Base-by-base conservation (phyloP, 345 rosid species). In the Salix arbutifolia region DNA sequence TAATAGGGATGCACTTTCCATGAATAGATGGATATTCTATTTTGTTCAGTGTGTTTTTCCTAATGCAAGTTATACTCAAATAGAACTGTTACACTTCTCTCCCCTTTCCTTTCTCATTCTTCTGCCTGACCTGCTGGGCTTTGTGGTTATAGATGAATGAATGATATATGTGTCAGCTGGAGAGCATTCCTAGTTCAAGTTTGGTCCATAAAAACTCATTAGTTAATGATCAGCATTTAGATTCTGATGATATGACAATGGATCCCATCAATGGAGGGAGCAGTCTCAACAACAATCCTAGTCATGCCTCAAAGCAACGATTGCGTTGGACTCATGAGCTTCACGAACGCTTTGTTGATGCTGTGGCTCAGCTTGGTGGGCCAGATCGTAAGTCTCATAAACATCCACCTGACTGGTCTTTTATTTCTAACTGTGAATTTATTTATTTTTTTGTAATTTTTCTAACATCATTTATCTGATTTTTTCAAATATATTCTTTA, bases 361-460 rank as follows among this genome's bases (percentile, higher is more conserved):
- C 98, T n/a, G 99, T 96, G 17, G 94, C 98, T 65, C 99, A 96
- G 85, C 98, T 96, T 77, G 99, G 99, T 67, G 99, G 99, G 79
- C 98, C 98, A 70, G 99, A 96, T 84, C 84, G 98, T 96, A 83
- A 90, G 98, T 96, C 74, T 74, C 71, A 62, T 74, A 48, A 50
- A 50, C 61, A 40, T 42, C 28, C 48, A 40, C 50, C 25, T 79
- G 42, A 19, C 37, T 35, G 28, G 12, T 53, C 71, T 53, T 61
- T 26, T 8, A 16, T 13, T 50, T 50, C 18, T 14, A 71, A 28
- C 25, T 19, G n/a, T 50, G 21, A 21, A n/a, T n/a, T n/a, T 40
- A 5, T 33, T 33, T 33, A n/a, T n/a, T 64, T 61, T 3, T 28
- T 4, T 53, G 14, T 19, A 33, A 23, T 48, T 19, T n/a, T 21